Conservation (phyloP, 768 basidiomycete species). For the Trametes elegans region DNA sequence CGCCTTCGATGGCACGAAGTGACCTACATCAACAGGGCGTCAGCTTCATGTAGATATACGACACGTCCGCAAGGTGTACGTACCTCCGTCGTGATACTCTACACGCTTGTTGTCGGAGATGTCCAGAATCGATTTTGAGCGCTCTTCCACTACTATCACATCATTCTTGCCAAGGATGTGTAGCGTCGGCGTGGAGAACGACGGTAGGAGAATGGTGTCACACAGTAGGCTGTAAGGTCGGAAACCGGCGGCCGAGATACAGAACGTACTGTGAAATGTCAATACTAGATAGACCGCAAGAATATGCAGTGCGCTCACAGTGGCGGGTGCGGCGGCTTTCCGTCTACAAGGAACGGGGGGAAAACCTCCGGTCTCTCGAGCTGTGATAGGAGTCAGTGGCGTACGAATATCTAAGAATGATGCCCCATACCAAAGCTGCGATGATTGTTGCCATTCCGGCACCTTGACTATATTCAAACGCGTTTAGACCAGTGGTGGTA, state of each 20-base stretch:
- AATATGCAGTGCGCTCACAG: slow-evolving; percentile 44
- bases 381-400: too few species aligned
- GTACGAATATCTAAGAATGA: too few species aligned
- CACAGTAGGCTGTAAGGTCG: slow-evolving; percentile 45
- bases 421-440: slow-evolving; percentile 56
- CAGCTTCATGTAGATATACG: neutral
- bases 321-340: slow-evolving; percentile 68
- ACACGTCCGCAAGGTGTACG: slow-evolving; percentile 24
- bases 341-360: slow-evolving; percentile 61
- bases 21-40: too few species aligned
- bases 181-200: slow-evolving; percentile 68
- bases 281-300: neutral
- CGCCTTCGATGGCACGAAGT: slow-evolving; percentile 79
- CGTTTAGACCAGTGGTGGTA: slow-evolving; percentile 12
- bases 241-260: slow-evolving; percentile 76
- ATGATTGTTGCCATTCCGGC: slow-evolving; percentile 73
- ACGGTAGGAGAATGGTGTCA: slow-evolving; percentile 46
- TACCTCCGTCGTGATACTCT: slow-evolving; percentile 80
- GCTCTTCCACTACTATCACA: slow-evolving; percentile 68
- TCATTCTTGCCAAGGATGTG: slow-evolving; percentile 80
- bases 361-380: slow-evolving; percentile 52
- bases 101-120: slow-evolving; percentile 58
- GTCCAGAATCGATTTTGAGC: slow-evolving; percentile 55
- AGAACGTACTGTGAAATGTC: slow-evolving; percentile 54
- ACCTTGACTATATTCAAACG: slow-evolving; percentile 57